A percentile compares a stretch with the other conserved stretches of the same genome.
Evolutionary conservation across 129 eudicot species (phyloP).

Genomic region (Flaveria bidentis): DNA sequence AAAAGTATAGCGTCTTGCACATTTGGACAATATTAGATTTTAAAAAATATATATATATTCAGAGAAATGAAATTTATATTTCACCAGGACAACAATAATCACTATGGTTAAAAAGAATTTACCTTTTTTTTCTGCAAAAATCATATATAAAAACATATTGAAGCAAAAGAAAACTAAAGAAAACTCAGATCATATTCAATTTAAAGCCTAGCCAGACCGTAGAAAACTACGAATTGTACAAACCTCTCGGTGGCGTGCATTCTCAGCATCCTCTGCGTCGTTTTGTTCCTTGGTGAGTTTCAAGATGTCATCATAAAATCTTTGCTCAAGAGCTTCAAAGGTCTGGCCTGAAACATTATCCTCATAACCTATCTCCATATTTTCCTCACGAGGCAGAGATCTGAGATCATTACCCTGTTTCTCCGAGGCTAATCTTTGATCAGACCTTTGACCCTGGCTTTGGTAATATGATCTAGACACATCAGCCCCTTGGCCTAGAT

Average conservation of each 20-base stretch:
- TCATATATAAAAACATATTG: too few species aligned
- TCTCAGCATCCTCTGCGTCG: slow-evolving; percentile 91
- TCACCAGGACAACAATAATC: too few species aligned
- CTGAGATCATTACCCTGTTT: slow-evolving; percentile 62
- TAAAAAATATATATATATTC: too few species aligned
- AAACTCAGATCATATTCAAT: too few species aligned
- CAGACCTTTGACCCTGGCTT: slow-evolving; percentile 66
- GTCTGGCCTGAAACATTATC: slow-evolving; percentile 50
- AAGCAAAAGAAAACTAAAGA: too few species aligned
- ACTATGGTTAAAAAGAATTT: too few species aligned
- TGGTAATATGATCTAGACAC: slow-evolving; percentile 65
- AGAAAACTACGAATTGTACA: slow-evolving; percentile 22
- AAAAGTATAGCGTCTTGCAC: too few species aligned
- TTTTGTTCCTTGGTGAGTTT: slow-evolving; percentile 71
- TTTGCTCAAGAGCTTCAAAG: slow-evolving; percentile 84
- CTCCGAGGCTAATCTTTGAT: slow-evolving; percentile 53
- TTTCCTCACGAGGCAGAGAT: slow-evolving; percentile 64
- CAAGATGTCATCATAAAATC: slow-evolving; percentile 71
- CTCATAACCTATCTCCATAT: slow-evolving; percentile 80
- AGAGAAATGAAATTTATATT: too few species aligned
- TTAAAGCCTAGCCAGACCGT: too few species aligned
- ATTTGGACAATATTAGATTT: too few species aligned
- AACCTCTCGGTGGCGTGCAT: slow-evolving; percentile 87
- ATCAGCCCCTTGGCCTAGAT: slow-evolving; percentile 68
- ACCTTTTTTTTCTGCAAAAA: too few species aligned